A percentile compares a stretch with the other conserved stretches of the same genome.
phyloP scores from a whole-genome alignment of 306 rosid species.

The Sindora glabra region DNA sequence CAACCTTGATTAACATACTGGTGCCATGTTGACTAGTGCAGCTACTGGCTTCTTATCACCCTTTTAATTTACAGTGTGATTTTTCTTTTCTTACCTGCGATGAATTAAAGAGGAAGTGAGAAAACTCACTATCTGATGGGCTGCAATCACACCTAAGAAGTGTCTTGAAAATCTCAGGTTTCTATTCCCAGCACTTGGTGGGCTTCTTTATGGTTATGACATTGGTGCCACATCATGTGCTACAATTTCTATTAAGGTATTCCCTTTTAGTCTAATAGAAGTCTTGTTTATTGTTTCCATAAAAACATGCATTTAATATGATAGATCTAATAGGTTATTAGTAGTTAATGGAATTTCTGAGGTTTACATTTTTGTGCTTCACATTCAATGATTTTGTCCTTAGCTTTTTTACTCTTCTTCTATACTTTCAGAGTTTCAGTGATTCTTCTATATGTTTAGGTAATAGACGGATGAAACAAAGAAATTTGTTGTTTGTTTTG shows the following conservation, averaged over 20 bases:
- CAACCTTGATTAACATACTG: too few relatives aligned
- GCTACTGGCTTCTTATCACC: too few relatives aligned
- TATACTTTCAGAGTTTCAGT: too few relatives aligned
- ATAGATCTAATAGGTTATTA: background rate
- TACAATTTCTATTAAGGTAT: slow-evolving; percentile 54
- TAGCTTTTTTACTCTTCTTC: too few relatives aligned
- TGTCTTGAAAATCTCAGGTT: slow-evolving; percentile 30
- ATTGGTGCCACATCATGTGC: slow-evolving; percentile 65
- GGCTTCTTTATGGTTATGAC: slow-evolving; percentile 60
- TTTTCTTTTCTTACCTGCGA: background rate
- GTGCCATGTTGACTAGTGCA: too few relatives aligned
- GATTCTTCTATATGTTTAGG: too few relatives aligned
- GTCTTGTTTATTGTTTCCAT: background rate
- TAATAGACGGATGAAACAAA: too few relatives aligned
- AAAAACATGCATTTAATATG: background rate
- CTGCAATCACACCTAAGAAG: background rate
- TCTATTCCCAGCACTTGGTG: slow-evolving; percentile 62
- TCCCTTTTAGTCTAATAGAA: background rate
- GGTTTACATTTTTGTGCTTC: background rate
- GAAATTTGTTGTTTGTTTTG: too few relatives aligned
- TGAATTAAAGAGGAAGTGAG: background rate
- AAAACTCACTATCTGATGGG: too few relatives aligned
- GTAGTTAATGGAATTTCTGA: background rate
- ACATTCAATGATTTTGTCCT: too few relatives aligned
- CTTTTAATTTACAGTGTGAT: too few relatives aligned